These are phyloP conservation scores for Onygenales sp. DNA, from an alignment of 2,329 filamentous ascomycete species.

Conservation along the genomic window DNA sequence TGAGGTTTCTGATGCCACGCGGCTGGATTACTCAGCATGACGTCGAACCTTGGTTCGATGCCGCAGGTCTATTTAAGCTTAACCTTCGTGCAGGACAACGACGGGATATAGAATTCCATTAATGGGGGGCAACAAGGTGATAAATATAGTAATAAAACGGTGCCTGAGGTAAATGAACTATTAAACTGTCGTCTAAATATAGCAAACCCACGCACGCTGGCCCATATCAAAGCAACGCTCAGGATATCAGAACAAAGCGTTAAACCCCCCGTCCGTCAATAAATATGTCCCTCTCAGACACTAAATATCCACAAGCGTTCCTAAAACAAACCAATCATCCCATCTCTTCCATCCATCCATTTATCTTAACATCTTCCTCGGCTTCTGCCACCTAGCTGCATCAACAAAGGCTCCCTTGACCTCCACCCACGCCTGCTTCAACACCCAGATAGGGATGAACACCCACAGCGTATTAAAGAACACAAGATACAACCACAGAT, in stretches of 20 bases:
- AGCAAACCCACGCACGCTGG: too few relatives aligned
- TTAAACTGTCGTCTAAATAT: too few relatives aligned
- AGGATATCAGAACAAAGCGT: too few relatives aligned
- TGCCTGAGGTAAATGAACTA: too few relatives aligned
- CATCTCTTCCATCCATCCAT: not conserved
- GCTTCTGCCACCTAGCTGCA: constrained; percentile 13
- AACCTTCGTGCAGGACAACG: not conserved
- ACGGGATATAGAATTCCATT: too few relatives aligned
- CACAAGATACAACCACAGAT: constrained; percentile 53
- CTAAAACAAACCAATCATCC: not conserved
- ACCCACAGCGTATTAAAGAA: constrained; percentile 60
- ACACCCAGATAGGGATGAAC: constrained; percentile 47
- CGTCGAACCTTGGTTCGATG: not conserved
- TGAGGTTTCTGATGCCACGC: not conserved
- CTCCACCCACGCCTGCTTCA: constrained; percentile 43
- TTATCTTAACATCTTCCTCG: constrained; percentile 2
- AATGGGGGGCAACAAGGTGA: too few relatives aligned
- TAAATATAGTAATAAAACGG: too few relatives aligned
- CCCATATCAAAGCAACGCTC: too few relatives aligned
- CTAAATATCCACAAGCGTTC: not conserved
- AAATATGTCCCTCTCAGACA: not conserved
- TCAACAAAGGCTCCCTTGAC: constrained; percentile 28
- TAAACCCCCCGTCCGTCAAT: too few relatives aligned
- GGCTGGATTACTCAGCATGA: not conserved
- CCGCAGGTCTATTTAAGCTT: not conserved